Evolutionary conservation across 345 rosid species (phyloP), one percentile per base, ranked within the genome.

Genomic region (Cardamine chenopodiifolia): DNA sequence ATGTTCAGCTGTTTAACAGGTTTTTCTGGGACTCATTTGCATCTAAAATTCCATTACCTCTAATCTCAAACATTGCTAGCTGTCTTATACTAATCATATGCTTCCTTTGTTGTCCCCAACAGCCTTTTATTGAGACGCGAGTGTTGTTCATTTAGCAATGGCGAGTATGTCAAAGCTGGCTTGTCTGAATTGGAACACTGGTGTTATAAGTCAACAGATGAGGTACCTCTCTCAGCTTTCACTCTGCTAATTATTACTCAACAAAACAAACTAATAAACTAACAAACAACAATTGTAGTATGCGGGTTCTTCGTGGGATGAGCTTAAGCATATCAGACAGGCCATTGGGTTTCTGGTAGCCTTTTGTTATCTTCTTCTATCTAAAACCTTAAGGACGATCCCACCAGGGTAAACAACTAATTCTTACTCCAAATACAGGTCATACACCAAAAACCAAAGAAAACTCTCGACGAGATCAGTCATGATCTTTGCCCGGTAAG

Each of bases 1-100:
- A 90, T 71, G 98, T 93, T 81, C 98, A 93, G 66, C 86, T 93
- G 40, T 93, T 93, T 79, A 93, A 93, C 88, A 93, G 97, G 98
- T 93, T 75, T 15, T 12, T 50, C n/a, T 22, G 25, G 14, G 15
- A 4, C 23, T 59, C 26, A 35, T 25, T 26, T 20, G 44, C 40
- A 37, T 37, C 52, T 11, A 4, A 20, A 37, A 35, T 11, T 14
- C 31, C n/a, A 14, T 13, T 6, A 22, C 45, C 55, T 64, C 31
- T 39, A 7, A 1, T 62, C 68, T 35, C 4, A 53, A 40, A 53
- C 54, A 62, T 31, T 42, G 18, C 1, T 59, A 59, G 17, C 12
- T 22, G 29, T 47, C 23, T 56, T 66, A 2, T 32, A 66, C 60
- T 74, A 47, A 66, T 40, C 25, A 28, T 28, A 40, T 23, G 39